Percentiles rank a stretch among this genome's conserved stretches.
phyloP scores from a whole-genome alignment of 2,329 filamentous ascomycete genomes.

The Ophiognomonia clavigignenti-juglandacearum region DNA sequence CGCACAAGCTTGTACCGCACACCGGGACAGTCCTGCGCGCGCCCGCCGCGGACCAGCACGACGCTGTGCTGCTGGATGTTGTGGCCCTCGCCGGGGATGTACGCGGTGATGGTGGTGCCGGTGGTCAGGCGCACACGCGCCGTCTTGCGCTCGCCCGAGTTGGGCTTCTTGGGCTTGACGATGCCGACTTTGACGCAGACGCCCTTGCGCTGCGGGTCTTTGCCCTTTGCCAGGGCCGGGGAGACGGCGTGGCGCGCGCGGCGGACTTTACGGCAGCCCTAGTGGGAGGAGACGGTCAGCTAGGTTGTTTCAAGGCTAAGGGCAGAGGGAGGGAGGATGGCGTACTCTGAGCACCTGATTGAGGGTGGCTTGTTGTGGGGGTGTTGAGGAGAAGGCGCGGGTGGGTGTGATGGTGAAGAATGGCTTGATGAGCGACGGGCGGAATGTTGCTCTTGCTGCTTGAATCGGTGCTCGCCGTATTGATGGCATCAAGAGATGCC shows the following conservation, averaged over 20 bases:
- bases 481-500: constrained; percentile 27
- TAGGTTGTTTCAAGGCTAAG: not conserved
- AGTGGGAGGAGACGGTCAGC: constrained; percentile 16
- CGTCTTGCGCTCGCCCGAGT: constrained; percentile 94
- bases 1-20: constrained; percentile 92
- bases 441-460: constrained; percentile 13
- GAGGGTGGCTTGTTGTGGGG: constrained; percentile 56
- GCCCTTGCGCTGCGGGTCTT: constrained; percentile 82
- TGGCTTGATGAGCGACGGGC: constrained; percentile 21
- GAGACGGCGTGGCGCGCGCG: constrained; percentile 81
- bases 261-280: constrained; percentile 75
- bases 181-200: constrained; percentile 93
- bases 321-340: not conserved
- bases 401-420: constrained; percentile 19
- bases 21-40: constrained; percentile 96
- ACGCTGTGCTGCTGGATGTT: constrained; percentile 99
- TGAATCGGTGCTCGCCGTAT: constrained; percentile 18
- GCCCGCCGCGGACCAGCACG: constrained; percentile 87
- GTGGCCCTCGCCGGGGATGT: constrained; percentile 96
- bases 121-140: constrained; percentile 85
- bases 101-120: constrained; percentile 82
- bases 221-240: constrained; percentile 67
- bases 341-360: constrained; percentile 64
- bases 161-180: constrained; percentile 96
- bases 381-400: constrained; percentile 35